Percentiles rank a stretch among this genome's conserved stretches.
These are phyloP conservation scores for Trichophyton rubrum DNA, from an alignment of 2,329 filamentous ascomycete species.

Conservation along the genomic window DNA sequence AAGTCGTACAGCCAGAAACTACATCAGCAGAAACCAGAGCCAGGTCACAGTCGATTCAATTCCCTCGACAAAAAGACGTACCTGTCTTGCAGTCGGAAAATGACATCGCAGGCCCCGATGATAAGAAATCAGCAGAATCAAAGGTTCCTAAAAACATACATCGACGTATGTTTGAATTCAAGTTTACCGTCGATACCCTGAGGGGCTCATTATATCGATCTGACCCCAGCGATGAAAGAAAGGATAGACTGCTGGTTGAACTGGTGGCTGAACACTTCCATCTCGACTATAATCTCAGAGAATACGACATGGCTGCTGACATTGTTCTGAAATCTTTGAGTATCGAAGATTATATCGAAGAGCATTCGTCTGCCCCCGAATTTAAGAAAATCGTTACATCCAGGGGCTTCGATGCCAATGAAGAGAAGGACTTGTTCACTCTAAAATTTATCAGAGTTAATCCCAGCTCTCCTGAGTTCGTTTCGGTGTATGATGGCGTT, in stretches of 20 bases:
- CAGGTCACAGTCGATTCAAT: conserved; percentile 61
- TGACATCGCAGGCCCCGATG: conserved; percentile 36
- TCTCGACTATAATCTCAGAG: conserved; percentile 74
- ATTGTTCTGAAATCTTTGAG: conserved; percentile 76
- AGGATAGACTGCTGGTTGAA: conserved; percentile 76
- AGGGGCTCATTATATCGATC: conserved; percentile 86
- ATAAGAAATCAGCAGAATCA: conserved; percentile 28
- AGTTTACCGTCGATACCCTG: conserved; percentile 87
- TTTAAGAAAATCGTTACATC: conserved; percentile 98
- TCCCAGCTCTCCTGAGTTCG: conserved; percentile 81
- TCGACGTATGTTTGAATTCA: conserved; percentile 89
- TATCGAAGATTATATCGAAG: conserved; percentile 86
- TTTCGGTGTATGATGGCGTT: conserved; percentile 80
- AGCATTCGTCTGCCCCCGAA: conserved; percentile 62
- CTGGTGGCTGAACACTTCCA: conserved; percentile 81
- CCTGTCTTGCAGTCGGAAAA: conserved; percentile 61
- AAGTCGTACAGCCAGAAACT: conserved; percentile 21
- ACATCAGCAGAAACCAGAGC: conserved; percentile 25
- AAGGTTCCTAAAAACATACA: conserved; percentile 56
- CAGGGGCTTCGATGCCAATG: conserved; percentile 55
- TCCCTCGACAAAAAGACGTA: conserved; percentile 58
- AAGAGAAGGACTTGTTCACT: conserved; percentile 68
- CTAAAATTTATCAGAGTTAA: conserved; percentile 87
- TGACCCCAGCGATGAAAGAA: conserved; percentile 61
- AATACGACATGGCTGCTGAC: conserved; percentile 87